Conservation (phyloP, 257 asterid genomes). For the Marsdenia floribunda region DNA sequence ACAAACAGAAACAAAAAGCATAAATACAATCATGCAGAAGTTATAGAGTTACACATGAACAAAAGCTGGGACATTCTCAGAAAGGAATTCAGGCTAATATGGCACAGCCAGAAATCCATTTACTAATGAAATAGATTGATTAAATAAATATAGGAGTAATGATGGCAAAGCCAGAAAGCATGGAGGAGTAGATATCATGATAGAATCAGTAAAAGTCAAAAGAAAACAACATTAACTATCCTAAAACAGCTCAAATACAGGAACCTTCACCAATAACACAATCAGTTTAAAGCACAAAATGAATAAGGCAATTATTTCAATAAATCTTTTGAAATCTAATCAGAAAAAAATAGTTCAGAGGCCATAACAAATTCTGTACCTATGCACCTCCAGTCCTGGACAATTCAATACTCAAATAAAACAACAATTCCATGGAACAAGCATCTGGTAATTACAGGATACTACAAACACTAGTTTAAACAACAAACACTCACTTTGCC, state of each 20-base stretch:
- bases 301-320: background rate
- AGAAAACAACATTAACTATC: background rate
- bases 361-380: background rate
- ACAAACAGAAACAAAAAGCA: background rate
- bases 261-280: background rate
- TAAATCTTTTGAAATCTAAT: background rate
- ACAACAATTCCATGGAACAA: background rate
- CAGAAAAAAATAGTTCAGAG: background rate
- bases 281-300: background rate
- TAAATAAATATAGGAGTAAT: background rate
- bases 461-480: background rate
- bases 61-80: background rate
- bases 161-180: background rate
- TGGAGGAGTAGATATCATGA: background rate
- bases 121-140: background rate
- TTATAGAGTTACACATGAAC: background rate
- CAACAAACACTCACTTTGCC: slow-evolving; percentile 12
- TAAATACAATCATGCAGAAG: background rate
- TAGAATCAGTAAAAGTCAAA: background rate
- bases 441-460: background rate
- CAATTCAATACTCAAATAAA: background rate
- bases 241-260: background rate
- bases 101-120: background rate
- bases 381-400: background rate
- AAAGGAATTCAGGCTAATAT: background rate